Percentiles rank a stretch among this genome's conserved stretches.
Evolutionary conservation across 75 land plant genomes (phyloP).

Genomic region (Larix kaempferi): DNA sequence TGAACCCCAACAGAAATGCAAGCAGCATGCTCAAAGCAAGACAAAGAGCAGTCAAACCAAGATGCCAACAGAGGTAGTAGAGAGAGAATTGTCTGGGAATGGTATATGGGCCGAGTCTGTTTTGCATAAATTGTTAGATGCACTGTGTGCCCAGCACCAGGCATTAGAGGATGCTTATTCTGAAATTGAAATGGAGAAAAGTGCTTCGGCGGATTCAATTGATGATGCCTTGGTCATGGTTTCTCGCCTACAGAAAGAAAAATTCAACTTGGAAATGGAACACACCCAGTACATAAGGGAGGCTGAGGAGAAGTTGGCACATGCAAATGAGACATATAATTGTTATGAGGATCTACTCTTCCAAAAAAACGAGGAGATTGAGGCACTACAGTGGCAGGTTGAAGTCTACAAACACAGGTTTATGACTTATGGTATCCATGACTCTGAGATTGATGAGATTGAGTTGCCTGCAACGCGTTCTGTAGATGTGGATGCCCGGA

Average conservation of each 20-base stretch:
- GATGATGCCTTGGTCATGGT: constrained; percentile 50
- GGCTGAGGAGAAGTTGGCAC: constrained; percentile 13
- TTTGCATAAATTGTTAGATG: neutral
- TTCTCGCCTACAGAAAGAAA: constrained; percentile 39
- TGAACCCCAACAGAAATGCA: too few species aligned
- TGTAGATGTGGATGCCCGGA: too few species aligned
- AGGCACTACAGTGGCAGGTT: neutral
- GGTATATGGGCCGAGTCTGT: neutral
- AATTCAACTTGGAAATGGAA: constrained; percentile 29
- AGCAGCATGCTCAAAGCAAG: too few species aligned
- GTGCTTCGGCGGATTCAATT: constrained; percentile 31
- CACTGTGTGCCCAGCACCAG: constrained; percentile 5
- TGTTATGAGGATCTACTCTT: neutral
- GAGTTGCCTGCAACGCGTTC: neutral
- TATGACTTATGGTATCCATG: neutral
- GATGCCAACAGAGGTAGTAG: too few species aligned
- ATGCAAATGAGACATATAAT: neutral
- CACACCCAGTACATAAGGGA: constrained; percentile 29
- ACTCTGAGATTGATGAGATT: neutral
- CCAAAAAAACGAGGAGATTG: neutral
- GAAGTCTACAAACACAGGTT: neutral
- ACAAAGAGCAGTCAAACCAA: too few species aligned
- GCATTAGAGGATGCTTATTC: neutral
- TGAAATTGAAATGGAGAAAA: constrained; percentile 37
- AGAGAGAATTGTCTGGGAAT: neutral